Conservation (phyloP, 495 filamentous ascomycete genomes). For the Penicillium soppii region DNA sequence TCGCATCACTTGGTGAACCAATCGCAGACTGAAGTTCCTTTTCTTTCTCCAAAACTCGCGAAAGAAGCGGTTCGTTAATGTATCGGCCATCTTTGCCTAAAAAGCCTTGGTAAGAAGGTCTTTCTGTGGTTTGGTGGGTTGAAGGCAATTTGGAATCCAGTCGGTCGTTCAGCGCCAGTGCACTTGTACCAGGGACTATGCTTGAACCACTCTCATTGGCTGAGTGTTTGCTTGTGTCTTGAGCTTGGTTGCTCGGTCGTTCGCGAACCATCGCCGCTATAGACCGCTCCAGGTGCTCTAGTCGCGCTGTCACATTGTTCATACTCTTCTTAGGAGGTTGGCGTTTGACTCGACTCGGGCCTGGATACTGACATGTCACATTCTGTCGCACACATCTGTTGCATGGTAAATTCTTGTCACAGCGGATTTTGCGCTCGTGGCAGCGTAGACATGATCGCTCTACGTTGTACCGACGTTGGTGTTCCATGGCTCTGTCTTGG, state of each 20-base stretch:
- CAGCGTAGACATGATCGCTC: slow-evolving; percentile 38
- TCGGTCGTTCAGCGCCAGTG: not conserved
- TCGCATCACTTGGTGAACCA: slow-evolving; percentile 16
- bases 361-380: slow-evolving; percentile 32
- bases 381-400: slow-evolving; percentile 23
- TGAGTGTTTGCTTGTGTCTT: too few species aligned
- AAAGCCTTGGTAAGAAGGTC: slow-evolving; percentile 16
- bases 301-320: slow-evolving; percentile 19
- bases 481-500: slow-evolving; percentile 1
- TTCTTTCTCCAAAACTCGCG: slow-evolving; percentile 28
- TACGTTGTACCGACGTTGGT: slow-evolving; percentile 23
- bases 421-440: slow-evolving; percentile 38
- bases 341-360: slow-evolving; percentile 24
- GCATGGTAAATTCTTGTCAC: slow-evolving; percentile 34
- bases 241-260: not conserved
- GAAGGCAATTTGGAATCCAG: not conserved
- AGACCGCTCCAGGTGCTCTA: slow-evolving; percentile 32
- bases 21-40: slow-evolving; percentile 26
- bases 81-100: slow-evolving; percentile 25
- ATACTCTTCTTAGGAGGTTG: slow-evolving; percentile 21
- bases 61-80: slow-evolving; percentile 31
- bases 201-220: too few species aligned
- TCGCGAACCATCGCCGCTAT: slow-evolving; percentile 15
- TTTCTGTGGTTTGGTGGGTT: not conserved
- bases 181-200: too few species aligned